Base-by-base conservation (phyloP, 177 flowering plant genomes). In the Telopea speciosissima region DNA sequence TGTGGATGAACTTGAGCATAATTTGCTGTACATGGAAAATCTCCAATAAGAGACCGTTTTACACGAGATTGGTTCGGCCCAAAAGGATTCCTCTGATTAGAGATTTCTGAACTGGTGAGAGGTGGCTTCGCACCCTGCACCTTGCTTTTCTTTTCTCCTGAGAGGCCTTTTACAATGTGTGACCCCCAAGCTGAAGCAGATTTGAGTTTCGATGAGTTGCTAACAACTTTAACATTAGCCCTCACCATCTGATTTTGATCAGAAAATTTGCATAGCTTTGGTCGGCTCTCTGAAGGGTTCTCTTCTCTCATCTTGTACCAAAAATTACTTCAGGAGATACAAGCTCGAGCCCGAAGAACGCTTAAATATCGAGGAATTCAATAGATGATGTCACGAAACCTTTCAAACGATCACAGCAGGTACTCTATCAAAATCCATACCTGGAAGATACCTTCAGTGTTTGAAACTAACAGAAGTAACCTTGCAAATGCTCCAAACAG, bases 131-230 rank as follows among this genome's bases (percentile, higher is more conserved):
- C 52, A 4, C 74, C 56, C 61, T 81, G 85, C 5, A 63, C 56
- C 69, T 82, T 83, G 52, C 79, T 75, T 75, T 88, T 92, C 85
- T 88, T 89, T 23, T 89, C 91, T 8, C 81, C 83, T 22, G 89
- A 73, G 70, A 92, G 83, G 19, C 92, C 92, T 75, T 87, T 90
- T 8, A 90, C 96, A 36, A 92, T 83, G 45, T 92, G 77, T 9
- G 93, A 87, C 13, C 96, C 94, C 96, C 96, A 92, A 6, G 92
- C 79, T n/a, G 90, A 77, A 23, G 81, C 76, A 4, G 91, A 84
- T 70, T 80, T 74, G 8, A 74, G 69, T 63, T 81, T 90, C 7
- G 85, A 80, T 1, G 76, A n/a, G 58, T 79, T 79, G 45, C 25
- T 56, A 65, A 58, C 76, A 60, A 63, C 71, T 65, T 80, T 85